Conservation (phyloP, 2,329 filamentous ascomycete genomes). For the Phoma sp. region DNA sequence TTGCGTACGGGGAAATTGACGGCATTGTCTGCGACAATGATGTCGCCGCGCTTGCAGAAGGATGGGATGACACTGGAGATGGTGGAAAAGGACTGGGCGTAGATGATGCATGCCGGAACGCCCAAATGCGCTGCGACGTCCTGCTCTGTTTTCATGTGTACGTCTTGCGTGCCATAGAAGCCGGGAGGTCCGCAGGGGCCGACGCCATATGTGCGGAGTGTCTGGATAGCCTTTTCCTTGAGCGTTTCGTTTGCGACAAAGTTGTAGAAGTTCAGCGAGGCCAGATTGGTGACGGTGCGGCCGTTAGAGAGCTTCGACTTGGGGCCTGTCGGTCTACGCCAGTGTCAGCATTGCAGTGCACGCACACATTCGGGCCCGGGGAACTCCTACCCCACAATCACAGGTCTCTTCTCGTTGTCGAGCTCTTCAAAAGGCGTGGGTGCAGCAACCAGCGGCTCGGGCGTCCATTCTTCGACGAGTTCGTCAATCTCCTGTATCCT, state of each 20-base stretch:
- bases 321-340: conserved; percentile 77
- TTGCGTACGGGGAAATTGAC: conserved; percentile 95
- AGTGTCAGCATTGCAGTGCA: conserved; percentile 18
- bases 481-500: conserved; percentile 82
- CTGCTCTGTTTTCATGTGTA: conserved; percentile 95
- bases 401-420: conserved; percentile 82
- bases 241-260: conserved; percentile 90
- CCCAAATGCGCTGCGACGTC: conserved; percentile 92
- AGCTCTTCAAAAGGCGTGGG: conserved; percentile 76
- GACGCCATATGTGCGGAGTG: conserved; percentile 92
- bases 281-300: conserved; percentile 89
- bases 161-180: conserved; percentile 98
- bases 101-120: conserved; percentile 88
- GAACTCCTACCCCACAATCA: conserved; percentile 77
- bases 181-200: conserved; percentile 95
- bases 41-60: conserved; percentile 95
- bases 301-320: conserved; percentile 89
- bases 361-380: neutral
- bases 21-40: conserved; percentile 93
- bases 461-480: conserved; percentile 93
- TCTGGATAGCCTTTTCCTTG: conserved; percentile 93
- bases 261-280: conserved; percentile 97
- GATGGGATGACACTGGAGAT: conserved; percentile 96
- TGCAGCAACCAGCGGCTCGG: conserved; percentile 83
- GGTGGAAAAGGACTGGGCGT: conserved; percentile 94